Evolutionary conservation across 345 rosid genomes (phyloP), one percentile per base, ranked within the genome.

Genomic region (Dovyalis caffra): DNA sequence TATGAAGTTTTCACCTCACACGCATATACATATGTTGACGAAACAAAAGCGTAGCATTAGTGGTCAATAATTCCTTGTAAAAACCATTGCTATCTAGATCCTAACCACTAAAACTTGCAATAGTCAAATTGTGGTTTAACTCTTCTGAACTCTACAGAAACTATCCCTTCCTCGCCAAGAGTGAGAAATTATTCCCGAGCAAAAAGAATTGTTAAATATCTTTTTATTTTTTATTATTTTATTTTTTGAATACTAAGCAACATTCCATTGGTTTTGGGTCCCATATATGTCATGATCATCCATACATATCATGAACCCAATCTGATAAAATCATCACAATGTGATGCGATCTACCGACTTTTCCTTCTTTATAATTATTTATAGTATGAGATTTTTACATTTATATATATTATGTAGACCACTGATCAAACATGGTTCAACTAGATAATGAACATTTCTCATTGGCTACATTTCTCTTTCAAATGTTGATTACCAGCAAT

Each of bases 311-410:
- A 88, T 82, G 87, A 82, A 69, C 58, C 69, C 71, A 81, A 84
- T 86, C 90, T 86, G 43, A 83, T 76, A 75, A 83, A 87, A 87
- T 87, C 87, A 87, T 90, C 70, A 77, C 80, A 84, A 82, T 90
- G 83, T 80, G 80, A 88, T 83, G 92, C 87, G 83, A 90, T 90
- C 88, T 77, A 84, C 90, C 92, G 89, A 87, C 91, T 83, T 71
- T n/a, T 43, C 5, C 61, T 64, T 62, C n/a, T 57, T 58, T 57
- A 38, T 58, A 47, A 62, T 69, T 74, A 35, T 62, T 76, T 57
- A 68, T 66, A 18, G 31, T 29, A 74, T 18, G 15, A 64, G 65
- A 61, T 61, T 69, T 51, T 47, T 15, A 15, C 21, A 45, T 45
- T 12, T 14, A 2, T 32, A 65, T 67, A 25, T 61, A 61, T 61